These are phyloP conservation scores for Mucor indicus DNA, from an alignment of 371 early-diverging fungal genomes.

Conservation along the genomic window DNA sequence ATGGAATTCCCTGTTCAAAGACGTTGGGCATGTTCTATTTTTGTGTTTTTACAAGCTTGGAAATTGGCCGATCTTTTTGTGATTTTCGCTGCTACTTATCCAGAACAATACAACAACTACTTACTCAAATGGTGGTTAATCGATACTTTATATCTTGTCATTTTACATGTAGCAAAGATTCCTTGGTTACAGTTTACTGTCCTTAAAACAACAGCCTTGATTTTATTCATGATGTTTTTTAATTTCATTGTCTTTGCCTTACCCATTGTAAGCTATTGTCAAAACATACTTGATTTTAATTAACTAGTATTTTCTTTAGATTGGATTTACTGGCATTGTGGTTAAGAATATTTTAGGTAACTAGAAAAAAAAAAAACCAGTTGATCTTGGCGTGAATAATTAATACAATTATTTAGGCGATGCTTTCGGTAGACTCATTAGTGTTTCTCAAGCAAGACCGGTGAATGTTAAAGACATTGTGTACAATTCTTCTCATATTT, in stretches of 20 bases:
- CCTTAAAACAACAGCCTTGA: slow-evolving; percentile 26
- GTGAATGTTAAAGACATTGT: slow-evolving; percentile 43
- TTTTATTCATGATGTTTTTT: slow-evolving; percentile 5
- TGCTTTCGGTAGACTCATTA: slow-evolving; percentile 29
- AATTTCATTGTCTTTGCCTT: slow-evolving; percentile 29
- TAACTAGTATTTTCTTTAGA: slow-evolving; percentile 2
- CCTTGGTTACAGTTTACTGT: slow-evolving; percentile 48
- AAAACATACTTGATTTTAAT: background rate
- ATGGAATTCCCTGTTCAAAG: slow-evolving; percentile 49
- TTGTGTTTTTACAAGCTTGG: slow-evolving; percentile 30
- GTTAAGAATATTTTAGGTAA: slow-evolving; percentile 11
- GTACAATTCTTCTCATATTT: slow-evolving; percentile 38
- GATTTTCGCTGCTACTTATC: slow-evolving; percentile 23
- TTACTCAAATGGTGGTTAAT: slow-evolving; percentile 32
- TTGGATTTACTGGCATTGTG: slow-evolving; percentile 4
- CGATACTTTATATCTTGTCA: slow-evolving; percentile 29
- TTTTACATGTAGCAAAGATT: slow-evolving; percentile 34
- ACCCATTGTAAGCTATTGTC: slow-evolving; percentile 25
- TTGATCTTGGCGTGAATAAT: background rate
- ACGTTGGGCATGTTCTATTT: slow-evolving; percentile 33
- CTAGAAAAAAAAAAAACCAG: background rate
- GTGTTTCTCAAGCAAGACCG: slow-evolving; percentile 37
- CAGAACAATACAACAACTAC: slow-evolving; percentile 23
- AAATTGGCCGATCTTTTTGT: slow-evolving; percentile 25
- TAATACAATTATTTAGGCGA: no score